These are phyloP conservation scores for Barnettozyma botsteinii DNA, from an alignment of 805 yeast genomes.

Conservation along the genomic window DNA sequence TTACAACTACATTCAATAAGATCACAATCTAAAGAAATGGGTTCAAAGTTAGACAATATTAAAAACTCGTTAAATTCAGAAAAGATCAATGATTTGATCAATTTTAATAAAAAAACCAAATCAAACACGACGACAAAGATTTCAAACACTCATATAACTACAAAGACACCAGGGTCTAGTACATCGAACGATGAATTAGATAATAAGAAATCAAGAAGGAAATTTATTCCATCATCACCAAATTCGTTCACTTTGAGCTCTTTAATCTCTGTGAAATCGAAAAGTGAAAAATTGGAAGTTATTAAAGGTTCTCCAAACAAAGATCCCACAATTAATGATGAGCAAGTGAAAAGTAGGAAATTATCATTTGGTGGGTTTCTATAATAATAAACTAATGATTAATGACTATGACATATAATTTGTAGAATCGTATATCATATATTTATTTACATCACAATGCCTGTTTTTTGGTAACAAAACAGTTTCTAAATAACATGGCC, in stretches of 20 bases:
- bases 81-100: slow-evolving; percentile 3
- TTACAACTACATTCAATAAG: slow-evolving; percentile 27
- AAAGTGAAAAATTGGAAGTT: slow-evolving; percentile 14
- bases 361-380: slow-evolving; percentile 4
- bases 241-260: slow-evolving; percentile 22
- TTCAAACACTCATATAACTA: slow-evolving; percentile 18
- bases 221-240: slow-evolving; percentile 21
- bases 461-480: no score
- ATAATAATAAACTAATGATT: neutral
- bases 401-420: neutral
- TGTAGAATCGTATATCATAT: neutral
- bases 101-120: slow-evolving; percentile 12
- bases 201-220: neutral
- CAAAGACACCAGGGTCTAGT: slow-evolving; percentile 15
- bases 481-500: slow-evolving; percentile 13
- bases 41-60: slow-evolving; percentile 23
- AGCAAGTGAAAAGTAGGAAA: no score
- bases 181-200: no score
- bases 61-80: slow-evolving; percentile 19
- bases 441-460: neutral
- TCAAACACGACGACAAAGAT: slow-evolving; percentile 19
- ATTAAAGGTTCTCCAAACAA: slow-evolving; percentile 24
- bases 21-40: slow-evolving; percentile 27
- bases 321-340: no score
- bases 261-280: slow-evolving; percentile 6